phyloP scores from a whole-genome alignment of 164 flowering plant species.

The Vitis amurensis region DNA sequence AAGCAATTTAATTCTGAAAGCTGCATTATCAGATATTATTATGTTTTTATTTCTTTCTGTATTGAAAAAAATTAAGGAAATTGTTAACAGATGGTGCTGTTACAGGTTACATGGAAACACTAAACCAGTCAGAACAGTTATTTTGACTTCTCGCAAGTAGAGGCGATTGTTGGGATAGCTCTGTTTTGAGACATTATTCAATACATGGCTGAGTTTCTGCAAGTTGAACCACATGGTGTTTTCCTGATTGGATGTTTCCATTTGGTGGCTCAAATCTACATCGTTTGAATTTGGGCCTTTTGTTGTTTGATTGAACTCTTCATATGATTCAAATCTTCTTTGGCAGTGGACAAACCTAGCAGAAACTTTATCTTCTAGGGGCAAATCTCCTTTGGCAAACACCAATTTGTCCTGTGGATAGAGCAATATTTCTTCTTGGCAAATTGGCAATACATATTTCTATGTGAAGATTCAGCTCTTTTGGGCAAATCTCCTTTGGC shows the following conservation, averaged over 20 bases:
- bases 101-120: constrained; percentile 30
- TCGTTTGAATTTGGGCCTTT: background rate
- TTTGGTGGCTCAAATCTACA: constrained; percentile 5
- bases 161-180: constrained; percentile 8
- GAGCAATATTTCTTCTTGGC: constrained; percentile 2
- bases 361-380: constrained; percentile 12
- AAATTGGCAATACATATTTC: constrained; percentile 9
- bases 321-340: constrained; percentile 21
- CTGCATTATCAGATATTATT: too few relatives aligned
- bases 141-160: constrained; percentile 14
- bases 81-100: constrained; percentile 9
- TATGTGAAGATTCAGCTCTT: constrained; percentile 13
- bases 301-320: constrained; percentile 11
- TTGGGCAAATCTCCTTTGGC: constrained; percentile 78
- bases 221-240: constrained; percentile 2
- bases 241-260: background rate
- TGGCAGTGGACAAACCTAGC: constrained; percentile 8
- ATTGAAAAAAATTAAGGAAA: background rate
- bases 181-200: background rate
- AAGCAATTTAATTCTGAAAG: too few relatives aligned
- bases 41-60: background rate
- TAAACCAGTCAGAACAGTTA: constrained; percentile 12
- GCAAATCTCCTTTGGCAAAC: constrained; percentile 33
- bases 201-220: constrained; percentile 1
- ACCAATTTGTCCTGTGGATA: constrained; percentile 5